phyloP scores from a whole-genome alignment of 2,329 filamentous ascomycete species.

The Trichoderma citrinoviride region DNA sequence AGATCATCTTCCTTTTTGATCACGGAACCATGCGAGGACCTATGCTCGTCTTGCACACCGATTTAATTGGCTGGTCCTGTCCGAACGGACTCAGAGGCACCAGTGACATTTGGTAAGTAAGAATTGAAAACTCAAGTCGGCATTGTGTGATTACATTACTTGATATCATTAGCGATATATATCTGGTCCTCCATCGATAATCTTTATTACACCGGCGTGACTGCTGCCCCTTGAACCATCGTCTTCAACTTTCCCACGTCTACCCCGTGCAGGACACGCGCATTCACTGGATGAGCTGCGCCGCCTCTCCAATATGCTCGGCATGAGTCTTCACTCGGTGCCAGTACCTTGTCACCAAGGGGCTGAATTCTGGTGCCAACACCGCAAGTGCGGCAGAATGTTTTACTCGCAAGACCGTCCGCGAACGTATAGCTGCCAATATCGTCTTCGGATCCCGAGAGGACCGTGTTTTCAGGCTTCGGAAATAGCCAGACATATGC shows the following conservation, averaged over 20 bases:
- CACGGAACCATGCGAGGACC: not conserved
- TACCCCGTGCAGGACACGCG: constrained; percentile 29
- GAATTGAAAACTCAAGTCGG: not conserved
- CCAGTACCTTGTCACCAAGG: constrained; percentile 37
- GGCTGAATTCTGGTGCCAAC: constrained; percentile 36
- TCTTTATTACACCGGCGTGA: not conserved
- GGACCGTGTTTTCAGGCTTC: constrained; percentile 36
- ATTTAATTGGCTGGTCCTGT: not conserved
- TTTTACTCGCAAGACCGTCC: constrained; percentile 37
- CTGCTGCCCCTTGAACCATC: not conserved
- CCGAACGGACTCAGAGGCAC: not conserved
- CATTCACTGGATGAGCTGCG: constrained; percentile 37
- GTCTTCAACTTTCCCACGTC: not conserved
- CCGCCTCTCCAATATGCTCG: constrained; percentile 24
- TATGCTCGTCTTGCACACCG: not conserved
- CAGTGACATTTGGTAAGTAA: not conserved
- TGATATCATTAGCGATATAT: not conserved
- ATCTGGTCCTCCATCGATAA: no score
- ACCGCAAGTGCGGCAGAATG: constrained; percentile 50
- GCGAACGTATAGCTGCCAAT: constrained; percentile 41
- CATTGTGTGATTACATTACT: not conserved
- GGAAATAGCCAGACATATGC: constrained; percentile 48
- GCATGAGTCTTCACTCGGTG: constrained; percentile 22
- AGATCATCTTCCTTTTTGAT: no score
- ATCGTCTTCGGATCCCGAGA: constrained; percentile 41